Percentiles rank a stretch among this genome's conserved stretches.
Evolutionary conservation across 2,329 filamentous ascomycete species (phyloP).

Genomic region (Clonostachys sp.): DNA sequence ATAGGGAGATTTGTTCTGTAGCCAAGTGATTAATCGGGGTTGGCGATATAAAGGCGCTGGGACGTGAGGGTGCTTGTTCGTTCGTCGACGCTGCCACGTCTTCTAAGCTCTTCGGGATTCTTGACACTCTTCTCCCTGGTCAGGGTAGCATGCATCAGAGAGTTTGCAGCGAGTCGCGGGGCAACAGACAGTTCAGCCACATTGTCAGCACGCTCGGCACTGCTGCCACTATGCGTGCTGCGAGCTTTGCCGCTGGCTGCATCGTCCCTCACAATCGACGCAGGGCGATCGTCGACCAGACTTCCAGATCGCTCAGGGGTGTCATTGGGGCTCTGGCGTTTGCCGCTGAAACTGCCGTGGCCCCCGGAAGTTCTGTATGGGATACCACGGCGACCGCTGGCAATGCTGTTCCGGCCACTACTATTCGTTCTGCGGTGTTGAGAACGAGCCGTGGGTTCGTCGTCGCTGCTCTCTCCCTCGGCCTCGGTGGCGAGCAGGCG

Average conservation of each 20-base stretch:
- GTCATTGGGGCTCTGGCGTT: slow-evolving; percentile 47
- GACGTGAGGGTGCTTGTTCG: slow-evolving; percentile 70
- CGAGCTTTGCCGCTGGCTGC: slow-evolving; percentile 40
- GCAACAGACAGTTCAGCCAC: slow-evolving; percentile 49
- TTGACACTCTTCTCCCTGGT: slow-evolving; percentile 63
- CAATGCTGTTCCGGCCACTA: slow-evolving; percentile 68
- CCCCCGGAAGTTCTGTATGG: slow-evolving; percentile 48
- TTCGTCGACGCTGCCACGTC: slow-evolving; percentile 81
- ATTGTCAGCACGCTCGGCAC: slow-evolving; percentile 56
- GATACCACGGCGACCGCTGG: slow-evolving; percentile 42
- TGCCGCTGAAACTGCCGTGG: slow-evolving; percentile 29
- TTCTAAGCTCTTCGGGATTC: slow-evolving; percentile 65
- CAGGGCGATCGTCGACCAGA: slow-evolving; percentile 35
- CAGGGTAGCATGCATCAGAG: slow-evolving; percentile 49
- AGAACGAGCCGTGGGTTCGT: slow-evolving; percentile 50
- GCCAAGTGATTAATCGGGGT: slow-evolving; percentile 57
- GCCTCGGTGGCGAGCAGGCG: slow-evolving; percentile 94
- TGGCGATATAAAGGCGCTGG: slow-evolving; percentile 77
- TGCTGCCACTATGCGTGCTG: slow-evolving; percentile 52
- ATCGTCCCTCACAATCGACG: slow-evolving; percentile 24
- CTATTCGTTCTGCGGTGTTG: slow-evolving; percentile 70
- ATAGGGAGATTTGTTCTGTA: background rate
- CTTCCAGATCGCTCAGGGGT: slow-evolving; percentile 53
- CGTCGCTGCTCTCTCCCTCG: slow-evolving; percentile 79
- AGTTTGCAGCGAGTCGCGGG: slow-evolving; percentile 52